Evolutionary conservation across 768 basidiomycete species (phyloP), one percentile per base, ranked within the genome.

Genomic region (Polyporus arcularius): DNA sequence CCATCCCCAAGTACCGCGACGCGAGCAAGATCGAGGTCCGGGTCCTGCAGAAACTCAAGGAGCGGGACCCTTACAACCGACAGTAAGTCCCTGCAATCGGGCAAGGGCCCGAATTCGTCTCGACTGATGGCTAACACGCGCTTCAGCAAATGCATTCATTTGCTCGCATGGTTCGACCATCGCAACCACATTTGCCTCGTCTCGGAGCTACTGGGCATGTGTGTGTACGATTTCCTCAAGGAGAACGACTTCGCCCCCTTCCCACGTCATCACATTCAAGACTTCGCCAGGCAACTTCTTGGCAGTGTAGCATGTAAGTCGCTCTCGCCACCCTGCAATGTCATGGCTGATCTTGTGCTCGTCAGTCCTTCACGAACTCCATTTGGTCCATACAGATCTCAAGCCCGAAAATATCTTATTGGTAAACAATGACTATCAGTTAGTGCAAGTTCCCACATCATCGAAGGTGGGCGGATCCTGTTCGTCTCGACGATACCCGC

Each of bases 381-480:
- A 89, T 68, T 81, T 98, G 62, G 90, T 98, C 63, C 97, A 99
- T 75, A 99, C 97, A 40, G 97, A 99, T 80, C 84, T 99, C 55
- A 99, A 99, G 76, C 97, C 97, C 35, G 97, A 99, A 80, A 98
- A 98, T 73, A 98, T 99, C 55, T 81, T 99, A 28, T 85, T 99
- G 53, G 95, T 96, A 18, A 84, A 88, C 72, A 96, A 92, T 69
- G 86, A 89, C 62, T 90, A 84, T 75, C 83, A 81, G 67, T 78
- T 82, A 32, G 78, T 85, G 14, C 79, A 83, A 59, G 77, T 92
- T 43, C 76, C 83, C 41, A 78, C 85, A 47, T 80, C 86, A 41
- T 85, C 86, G 57, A 92, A 90, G 82, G 91, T 87, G 53, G 47
- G 46, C 38, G 2, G n/a, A 12, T 12, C 0, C 28, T 10, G 11